Base-by-base conservation (phyloP, 2,329 filamentous ascomycete genomes). In the Cytospora mali region DNA sequence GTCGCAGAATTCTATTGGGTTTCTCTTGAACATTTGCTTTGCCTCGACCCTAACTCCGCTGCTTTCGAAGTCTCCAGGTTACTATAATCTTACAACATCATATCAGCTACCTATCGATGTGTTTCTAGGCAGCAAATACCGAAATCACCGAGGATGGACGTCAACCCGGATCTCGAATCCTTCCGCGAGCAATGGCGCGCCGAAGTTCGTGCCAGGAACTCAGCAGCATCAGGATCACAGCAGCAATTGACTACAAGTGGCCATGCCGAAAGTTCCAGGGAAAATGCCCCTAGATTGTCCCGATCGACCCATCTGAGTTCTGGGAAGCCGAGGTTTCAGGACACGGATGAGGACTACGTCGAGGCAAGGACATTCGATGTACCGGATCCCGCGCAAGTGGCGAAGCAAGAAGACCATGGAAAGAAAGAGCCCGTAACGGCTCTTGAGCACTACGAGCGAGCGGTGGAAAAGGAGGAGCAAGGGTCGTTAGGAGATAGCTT, bases 401-500 rank as follows among this genome's bases (percentile, higher is more conserved):
- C 68, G 18, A 73, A 63, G 27, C 68, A 64, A 5, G 49, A 64
- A 31, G 66, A 69, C 29, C 70, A 74, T 54, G 70, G 68, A 16
- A 65, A 67, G 48, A 74, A 68, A 61, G 75, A 89, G 68, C 90
- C 90, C 5, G 79, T 81, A 25, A 91, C 93, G 13, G 95, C 95
- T 0, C 77, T 99, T 18, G 95, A 98, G 69, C 91, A 97, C 74
- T 98, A 95, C 71, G 95, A 98, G 74, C 87, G 86, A 72, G 95
- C 94, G 4, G 93, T 97, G 61, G 90, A 96, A 76, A 93, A 88
- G 75, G 95, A 99, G 76, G 85, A 83, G 0, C 86, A 90, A 69
- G 95, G 95, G 0, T 95, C 87, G 66, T 81, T 98, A 56, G 93
- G 93, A 6, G 94, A 98, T 66, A 98, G 94, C 72, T 75, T 99